Percentiles rank a stretch among this genome's conserved stretches.
phyloP scores from a whole-genome alignment of 306 rosid species.

The Fragaria vesca region DNA sequence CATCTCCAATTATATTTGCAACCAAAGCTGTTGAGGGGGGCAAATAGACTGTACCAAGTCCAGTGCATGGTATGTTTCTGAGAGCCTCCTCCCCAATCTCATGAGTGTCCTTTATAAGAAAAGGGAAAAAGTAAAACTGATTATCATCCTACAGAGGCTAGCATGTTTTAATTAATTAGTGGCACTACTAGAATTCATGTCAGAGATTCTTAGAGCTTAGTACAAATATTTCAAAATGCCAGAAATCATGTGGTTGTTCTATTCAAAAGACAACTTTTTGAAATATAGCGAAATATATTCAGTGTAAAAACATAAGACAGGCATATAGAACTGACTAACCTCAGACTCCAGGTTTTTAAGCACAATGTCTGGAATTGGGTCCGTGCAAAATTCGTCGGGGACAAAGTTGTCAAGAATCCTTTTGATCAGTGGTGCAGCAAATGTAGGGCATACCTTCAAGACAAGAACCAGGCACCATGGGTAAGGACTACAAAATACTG shows the following conservation, averaged over 20 bases:
- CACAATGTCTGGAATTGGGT: slow-evolving; percentile 72
- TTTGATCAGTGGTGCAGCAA: slow-evolving; percentile 71
- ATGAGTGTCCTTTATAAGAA: slow-evolving; percentile 46
- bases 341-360: slow-evolving; percentile 67
- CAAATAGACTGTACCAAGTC: slow-evolving; percentile 58
- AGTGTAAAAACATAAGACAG: neutral
- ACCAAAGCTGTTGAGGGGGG: slow-evolving; percentile 62
- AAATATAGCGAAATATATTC: neutral
- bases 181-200: neutral
- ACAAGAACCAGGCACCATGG: slow-evolving; percentile 24
- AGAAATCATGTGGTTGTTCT: neutral
- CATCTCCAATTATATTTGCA: slow-evolving; percentile 50
- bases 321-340: slow-evolving; percentile 46
- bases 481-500: slow-evolving; percentile 15
- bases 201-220: neutral
- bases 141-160: neutral
- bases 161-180: neutral
- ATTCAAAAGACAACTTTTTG: neutral
- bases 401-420: slow-evolving; percentile 70
- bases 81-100: slow-evolving; percentile 52
- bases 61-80: slow-evolving; percentile 65
- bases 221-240: neutral
- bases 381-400: slow-evolving; percentile 91
- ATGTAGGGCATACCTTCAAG: slow-evolving; percentile 86
- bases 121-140: slow-evolving; percentile 13